phyloP scores from a whole-genome alignment of 2,329 filamentous ascomycete genomes.

The Cytospora leucostoma region DNA sequence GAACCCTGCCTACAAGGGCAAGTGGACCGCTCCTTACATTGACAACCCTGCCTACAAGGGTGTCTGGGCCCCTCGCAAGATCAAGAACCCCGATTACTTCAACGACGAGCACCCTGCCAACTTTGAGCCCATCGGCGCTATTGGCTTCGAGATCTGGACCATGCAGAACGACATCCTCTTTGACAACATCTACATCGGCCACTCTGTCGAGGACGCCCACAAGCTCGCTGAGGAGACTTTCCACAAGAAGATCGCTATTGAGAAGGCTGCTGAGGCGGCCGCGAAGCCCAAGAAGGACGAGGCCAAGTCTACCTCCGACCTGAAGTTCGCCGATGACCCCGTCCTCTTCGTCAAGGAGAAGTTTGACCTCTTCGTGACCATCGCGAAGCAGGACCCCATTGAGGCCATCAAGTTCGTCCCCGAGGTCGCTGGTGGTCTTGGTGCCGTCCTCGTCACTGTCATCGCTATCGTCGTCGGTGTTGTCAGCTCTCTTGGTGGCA shows the following conservation, averaged over 20 bases:
- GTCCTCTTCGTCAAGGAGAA: slow-evolving; percentile 88
- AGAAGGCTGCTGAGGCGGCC: slow-evolving; percentile 78
- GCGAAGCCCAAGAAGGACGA: slow-evolving; percentile 73
- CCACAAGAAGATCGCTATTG: slow-evolving; percentile 80
- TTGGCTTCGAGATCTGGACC: slow-evolving; percentile 99
- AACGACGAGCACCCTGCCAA: slow-evolving; percentile 97
- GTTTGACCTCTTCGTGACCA: slow-evolving; percentile 83
- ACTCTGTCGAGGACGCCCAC: slow-evolving; percentile 90
- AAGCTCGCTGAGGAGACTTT: slow-evolving; percentile 89
- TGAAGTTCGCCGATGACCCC: slow-evolving; percentile 90
- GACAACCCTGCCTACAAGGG: slow-evolving; percentile 99
- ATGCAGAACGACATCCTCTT: slow-evolving; percentile 99
- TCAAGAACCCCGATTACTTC: slow-evolving; percentile 92
- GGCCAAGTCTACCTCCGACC: slow-evolving; percentile 70
- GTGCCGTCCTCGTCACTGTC: slow-evolving; percentile 68
- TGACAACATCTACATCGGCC: slow-evolving; percentile 99
- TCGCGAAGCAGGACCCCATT: slow-evolving; percentile 78
- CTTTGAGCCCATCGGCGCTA: slow-evolving; percentile 97
- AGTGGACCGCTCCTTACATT: slow-evolving; percentile 89
- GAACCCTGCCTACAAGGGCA: slow-evolving; percentile 98
- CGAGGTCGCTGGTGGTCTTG: slow-evolving; percentile 82
- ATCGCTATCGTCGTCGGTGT: slow-evolving; percentile 70
- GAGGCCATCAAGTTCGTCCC: slow-evolving; percentile 87
- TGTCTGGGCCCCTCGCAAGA: slow-evolving; percentile 90
- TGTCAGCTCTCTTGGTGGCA: slow-evolving; percentile 57